Evolutionary conservation across 495 filamentous ascomycete species (phyloP).

Genomic region (Lophium mytilinum): DNA sequence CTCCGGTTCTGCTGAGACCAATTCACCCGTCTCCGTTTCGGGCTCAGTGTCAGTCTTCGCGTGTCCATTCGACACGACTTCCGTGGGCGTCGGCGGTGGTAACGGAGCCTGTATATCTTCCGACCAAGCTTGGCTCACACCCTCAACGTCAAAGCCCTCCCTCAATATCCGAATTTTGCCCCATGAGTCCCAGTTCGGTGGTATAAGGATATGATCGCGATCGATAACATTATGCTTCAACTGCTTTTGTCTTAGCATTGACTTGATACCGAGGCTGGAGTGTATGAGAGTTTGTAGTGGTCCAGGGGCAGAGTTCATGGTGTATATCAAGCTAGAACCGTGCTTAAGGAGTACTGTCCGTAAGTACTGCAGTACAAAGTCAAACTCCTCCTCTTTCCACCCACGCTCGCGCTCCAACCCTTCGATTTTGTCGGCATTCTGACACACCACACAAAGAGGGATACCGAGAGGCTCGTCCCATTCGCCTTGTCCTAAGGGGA

Average conservation of each 20-base stretch:
- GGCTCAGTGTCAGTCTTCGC: neutral
- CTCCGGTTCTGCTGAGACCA: neutral
- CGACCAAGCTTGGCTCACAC: conserved; percentile 73
- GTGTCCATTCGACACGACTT: conserved; percentile 11
- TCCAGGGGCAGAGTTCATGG: conserved; percentile 68
- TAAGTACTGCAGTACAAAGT: conserved; percentile 81
- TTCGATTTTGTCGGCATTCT: conserved; percentile 88
- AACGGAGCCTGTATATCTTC: conserved; percentile 58
- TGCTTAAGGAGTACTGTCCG: conserved; percentile 82
- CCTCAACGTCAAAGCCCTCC: conserved; percentile 92
- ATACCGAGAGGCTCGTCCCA: conserved; percentile 89
- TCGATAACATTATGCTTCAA: conserved; percentile 95
- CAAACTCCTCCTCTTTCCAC: conserved; percentile 92
- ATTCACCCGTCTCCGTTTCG: neutral
- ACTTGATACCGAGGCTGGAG: conserved; percentile 81
- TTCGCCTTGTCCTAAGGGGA: conserved; percentile 82
- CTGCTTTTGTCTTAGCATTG: conserved; percentile 70
- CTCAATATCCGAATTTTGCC: conserved; percentile 89
- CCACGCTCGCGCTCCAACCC: conserved; percentile 73
- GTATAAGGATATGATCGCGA: conserved; percentile 86
- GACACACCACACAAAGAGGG: conserved; percentile 86
- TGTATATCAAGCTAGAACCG: conserved; percentile 86
- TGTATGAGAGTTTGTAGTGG: conserved; percentile 77
- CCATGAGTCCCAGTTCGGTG: conserved; percentile 97
- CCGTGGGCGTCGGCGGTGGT: conserved; percentile 6